Evolutionary conservation across 225 moss, liverwort and hornwort species (phyloP), one percentile per base, ranked within the genome.

Genomic region (Bryoerythrophyllum caledonicum): DNA sequence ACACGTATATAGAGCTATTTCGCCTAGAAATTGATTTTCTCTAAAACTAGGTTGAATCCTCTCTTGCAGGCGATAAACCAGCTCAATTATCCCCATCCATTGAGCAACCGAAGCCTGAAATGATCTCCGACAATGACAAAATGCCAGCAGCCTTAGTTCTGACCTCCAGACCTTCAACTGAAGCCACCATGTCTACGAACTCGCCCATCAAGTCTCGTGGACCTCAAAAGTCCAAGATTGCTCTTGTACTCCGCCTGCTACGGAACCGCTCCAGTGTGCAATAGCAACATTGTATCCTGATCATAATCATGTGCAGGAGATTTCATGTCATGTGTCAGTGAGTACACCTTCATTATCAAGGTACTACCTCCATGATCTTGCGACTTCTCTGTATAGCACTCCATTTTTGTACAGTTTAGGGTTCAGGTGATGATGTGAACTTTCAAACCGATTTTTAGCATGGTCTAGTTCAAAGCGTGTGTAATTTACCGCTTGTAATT

Each of bases 241-340:
- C 85, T 70, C 78, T 58, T 14, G 81, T 72, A 6, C 4, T 85
- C 13, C 81, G 81, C 43, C 75, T 75, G 67, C 55, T 68, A 26
- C 12, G 75, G 51, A 78, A 44, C 12, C 84, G 71, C 26, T 32
- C 59, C 3, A 43, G 21, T 52, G 21, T 21, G 34, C 60, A 48
- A 6, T 67, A 83, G 38, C 49, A 20, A 6, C 48, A 34, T 32
- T 63, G 69, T 76, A 73, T 73, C 63, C 48, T 68, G 38, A 38
- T 38, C 38, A 17, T 49, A 4, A 38, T 46, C 21, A 14, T 41
- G 53, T 59, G 14, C 66, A 44, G 59, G 51, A 60, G 68, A 55
- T 53, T 67, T 52, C 73, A 55, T n/a, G 9, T 52, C 15, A 46
- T 60, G 59, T 30, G 59, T 63, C 37, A 48, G 48, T 1, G 74